phyloP scores from a whole-genome alignment of 164 flowering plant species.

The Nelumbo lutea region DNA sequence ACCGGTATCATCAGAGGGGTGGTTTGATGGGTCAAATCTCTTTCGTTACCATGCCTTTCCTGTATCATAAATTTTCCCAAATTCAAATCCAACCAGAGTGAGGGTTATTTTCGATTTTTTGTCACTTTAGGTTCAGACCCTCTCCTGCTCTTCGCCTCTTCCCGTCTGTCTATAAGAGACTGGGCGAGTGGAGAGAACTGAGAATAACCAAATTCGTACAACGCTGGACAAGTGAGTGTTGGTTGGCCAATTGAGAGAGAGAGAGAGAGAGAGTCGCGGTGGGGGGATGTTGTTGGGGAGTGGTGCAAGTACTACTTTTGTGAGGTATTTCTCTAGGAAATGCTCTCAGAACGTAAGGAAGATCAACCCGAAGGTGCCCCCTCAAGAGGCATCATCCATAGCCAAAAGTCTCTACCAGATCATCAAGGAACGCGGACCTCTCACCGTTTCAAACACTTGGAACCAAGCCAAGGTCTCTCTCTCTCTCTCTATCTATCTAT shows the following conservation, averaged over 20 bases:
- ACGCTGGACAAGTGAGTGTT: too few relatives aligned
- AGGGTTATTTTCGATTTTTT: too few relatives aligned
- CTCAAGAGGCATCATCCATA: slow-evolving; percentile 52
- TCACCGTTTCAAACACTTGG: slow-evolving; percentile 63
- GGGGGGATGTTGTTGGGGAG: slow-evolving; percentile 10
- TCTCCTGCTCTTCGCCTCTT: too few relatives aligned
- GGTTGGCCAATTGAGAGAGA: neutral
- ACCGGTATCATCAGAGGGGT: too few relatives aligned
- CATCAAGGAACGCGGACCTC: slow-evolving; percentile 57
- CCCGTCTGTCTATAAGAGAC: too few relatives aligned
- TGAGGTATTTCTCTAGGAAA: slow-evolving; percentile 48
- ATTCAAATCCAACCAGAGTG: too few relatives aligned
- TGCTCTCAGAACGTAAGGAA: slow-evolving; percentile 56
- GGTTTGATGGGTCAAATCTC: too few relatives aligned
- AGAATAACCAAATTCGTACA: too few relatives aligned
- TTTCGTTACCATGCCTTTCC: too few relatives aligned
- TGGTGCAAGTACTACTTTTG: slow-evolving; percentile 10
- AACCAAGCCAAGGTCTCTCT: slow-evolving; percentile 33
- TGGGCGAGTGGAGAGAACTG: too few relatives aligned
- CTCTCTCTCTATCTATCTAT: neutral
- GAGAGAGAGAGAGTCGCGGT: neutral
- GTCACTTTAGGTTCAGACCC: too few relatives aligned
- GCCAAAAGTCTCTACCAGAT: slow-evolving; percentile 51
- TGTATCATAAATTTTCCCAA: too few relatives aligned
- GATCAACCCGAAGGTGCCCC: slow-evolving; percentile 76